Percentiles rank a stretch among this genome's conserved stretches.
phyloP scores from a whole-genome alignment of 805 yeast genomes.

The Wickerhamiella allomyrinae region DNA sequence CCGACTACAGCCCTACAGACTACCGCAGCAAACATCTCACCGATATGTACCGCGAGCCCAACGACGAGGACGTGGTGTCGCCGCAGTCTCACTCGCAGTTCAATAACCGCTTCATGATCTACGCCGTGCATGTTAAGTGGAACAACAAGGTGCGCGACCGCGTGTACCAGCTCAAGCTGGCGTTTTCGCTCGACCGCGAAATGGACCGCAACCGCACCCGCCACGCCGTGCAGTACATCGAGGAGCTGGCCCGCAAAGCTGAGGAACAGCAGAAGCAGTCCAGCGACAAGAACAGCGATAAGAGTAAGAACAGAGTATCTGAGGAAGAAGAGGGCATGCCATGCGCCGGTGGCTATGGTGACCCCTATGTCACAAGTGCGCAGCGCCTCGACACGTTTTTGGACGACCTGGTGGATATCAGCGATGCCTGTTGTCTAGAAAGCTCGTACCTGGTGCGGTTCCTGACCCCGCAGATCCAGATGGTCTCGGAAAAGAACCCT shows the following conservation, averaged over 20 bases:
- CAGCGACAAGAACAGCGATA: neutral
- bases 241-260: constrained; percentile 33
- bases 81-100: constrained; percentile 22
- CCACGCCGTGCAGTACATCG: constrained; percentile 36
- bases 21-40: no score
- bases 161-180: constrained; percentile 43
- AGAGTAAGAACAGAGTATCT: no score
- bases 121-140: constrained; percentile 68
- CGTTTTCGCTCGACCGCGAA: constrained; percentile 33
- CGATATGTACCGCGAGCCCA: neutral
- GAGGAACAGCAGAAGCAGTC: constrained; percentile 10
- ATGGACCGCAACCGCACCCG: constrained; percentile 32
- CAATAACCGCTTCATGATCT: constrained; percentile 58
- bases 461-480: constrained; percentile 71
- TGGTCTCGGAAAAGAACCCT: constrained; percentile 36
- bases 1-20: no score
- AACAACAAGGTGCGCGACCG: constrained; percentile 52
- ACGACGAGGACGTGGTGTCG: neutral
- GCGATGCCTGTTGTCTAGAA: constrained; percentile 25
- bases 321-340: neutral
- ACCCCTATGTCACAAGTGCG: neutral
- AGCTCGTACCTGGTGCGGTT: constrained; percentile 54
- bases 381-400: constrained; percentile 9
- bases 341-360: neutral
- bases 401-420: constrained; percentile 33